These are phyloP conservation scores for Amesomyces nigricolor DNA, from an alignment of 2,329 filamentous ascomycete species.

Conservation along the genomic window DNA sequence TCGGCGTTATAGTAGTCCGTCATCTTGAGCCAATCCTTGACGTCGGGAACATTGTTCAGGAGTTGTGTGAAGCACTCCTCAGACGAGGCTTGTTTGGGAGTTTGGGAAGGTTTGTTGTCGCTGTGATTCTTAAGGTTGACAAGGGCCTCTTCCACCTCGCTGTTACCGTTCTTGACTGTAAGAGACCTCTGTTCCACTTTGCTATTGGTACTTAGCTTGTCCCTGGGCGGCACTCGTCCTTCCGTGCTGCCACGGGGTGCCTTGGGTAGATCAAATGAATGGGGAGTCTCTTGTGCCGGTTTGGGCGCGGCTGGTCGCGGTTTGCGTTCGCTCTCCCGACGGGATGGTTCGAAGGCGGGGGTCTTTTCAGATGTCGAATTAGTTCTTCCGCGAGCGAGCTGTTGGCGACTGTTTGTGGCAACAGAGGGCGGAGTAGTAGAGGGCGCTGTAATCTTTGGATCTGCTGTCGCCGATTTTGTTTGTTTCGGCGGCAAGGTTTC, in stretches of 20 bases:
- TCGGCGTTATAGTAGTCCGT: constrained; percentile 25
- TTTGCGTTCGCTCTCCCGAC: not conserved
- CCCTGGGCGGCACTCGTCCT: not conserved
- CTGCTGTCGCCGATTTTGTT: too few relatives aligned
- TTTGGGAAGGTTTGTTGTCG: too few relatives aligned
- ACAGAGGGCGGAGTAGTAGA: not conserved
- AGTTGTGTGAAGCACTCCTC: constrained; percentile 15
- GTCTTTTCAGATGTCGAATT: not conserved
- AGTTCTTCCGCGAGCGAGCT: not conserved
- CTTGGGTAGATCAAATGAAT: not conserved
- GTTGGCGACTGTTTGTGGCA: not conserved
- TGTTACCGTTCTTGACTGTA: too few relatives aligned
- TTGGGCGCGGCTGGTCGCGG: not conserved
- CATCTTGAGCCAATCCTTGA: constrained; percentile 25
- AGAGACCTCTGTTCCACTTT: too few relatives aligned
- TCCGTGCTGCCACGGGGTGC: not conserved
- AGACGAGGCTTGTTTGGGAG: not conserved
- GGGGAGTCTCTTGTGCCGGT: not conserved
- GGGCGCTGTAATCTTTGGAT: too few relatives aligned
- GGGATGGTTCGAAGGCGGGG: not conserved
- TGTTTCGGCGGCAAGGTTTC: too few relatives aligned
- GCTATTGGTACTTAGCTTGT: not conserved
- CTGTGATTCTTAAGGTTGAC: too few relatives aligned
- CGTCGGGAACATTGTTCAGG: constrained; percentile 19
- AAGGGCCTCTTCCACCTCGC: too few relatives aligned